Evolutionary conservation across 2,329 filamentous ascomycete genomes (phyloP), one percentile per base, ranked within the genome.

Genomic region (Fusarium humuli): DNA sequence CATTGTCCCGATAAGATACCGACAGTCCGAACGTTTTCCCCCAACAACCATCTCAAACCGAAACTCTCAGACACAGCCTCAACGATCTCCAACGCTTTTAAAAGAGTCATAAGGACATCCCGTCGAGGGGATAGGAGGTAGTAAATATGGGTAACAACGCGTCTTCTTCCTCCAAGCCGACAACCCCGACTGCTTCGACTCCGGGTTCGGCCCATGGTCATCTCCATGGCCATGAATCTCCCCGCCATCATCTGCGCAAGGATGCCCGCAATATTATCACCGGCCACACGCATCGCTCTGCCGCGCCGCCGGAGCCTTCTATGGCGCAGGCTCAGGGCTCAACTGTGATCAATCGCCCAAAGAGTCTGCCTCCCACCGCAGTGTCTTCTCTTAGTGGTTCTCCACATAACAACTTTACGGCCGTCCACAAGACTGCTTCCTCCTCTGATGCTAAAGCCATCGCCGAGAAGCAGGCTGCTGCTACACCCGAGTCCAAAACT

Each of bases 261-360:
- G 78, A 80, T 69, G 73, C 75, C 37, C 77, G 78, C 79, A 85
- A 86, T 75, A 86, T 86, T 75, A 85, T 87, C 75, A 83, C 86
- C 64, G 83, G 86, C 69, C 86, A 88, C 70, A 81, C 84, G 64
- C 86, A 87, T 71, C 84, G 86, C 70, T 86, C 84, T 63, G 85
- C 85, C 73, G 88, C 86, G 58, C 87, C 88, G 50, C 88, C 88
- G 63, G 88, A 90, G 79, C 84, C 86, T 56, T 90, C 88, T 53
- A 84, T 88, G 67, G 85, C 88, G 70, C 87, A 88, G 78, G 88
- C 88, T 53, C 84, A 86, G 61, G 87, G 87, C 72, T 87, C 86
- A 61, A 87, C 85, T 67, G 82, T 82, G 66, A 81, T 82, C 75
- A 83, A 82, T 74, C 80, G 81, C 11, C 79, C 81, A 60, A 83